Evolutionary conservation across 352 stramenopile species (phyloP), one percentile per base, ranked within the genome.

Genomic region (Blastocystis sp.): DNA sequence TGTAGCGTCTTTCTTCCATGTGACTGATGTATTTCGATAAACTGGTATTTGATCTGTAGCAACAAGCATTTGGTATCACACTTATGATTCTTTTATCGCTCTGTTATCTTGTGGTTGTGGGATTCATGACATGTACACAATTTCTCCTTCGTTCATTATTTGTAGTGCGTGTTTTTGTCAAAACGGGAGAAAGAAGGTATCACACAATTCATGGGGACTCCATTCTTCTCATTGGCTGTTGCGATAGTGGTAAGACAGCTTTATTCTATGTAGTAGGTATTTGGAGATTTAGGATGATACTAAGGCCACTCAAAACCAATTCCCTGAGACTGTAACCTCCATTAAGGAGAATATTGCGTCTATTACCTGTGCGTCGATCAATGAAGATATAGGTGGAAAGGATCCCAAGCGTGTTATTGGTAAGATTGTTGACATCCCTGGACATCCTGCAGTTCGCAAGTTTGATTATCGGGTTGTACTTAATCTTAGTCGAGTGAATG

Each of bases 201-300:
- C n/a, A 58, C 16, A 78, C 66, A 39, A 78, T 78, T 21, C 66
- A 54, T 54, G 66, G 66, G 14, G 35, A 78, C 27, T 57, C 66
- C 24, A 54, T 78, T 58, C 66, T 78, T 3, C 35, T 78, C 11
- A n/a, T 78, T 5, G 66, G 66, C 19, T 46, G 39, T 35, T 58
- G 66, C 66, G 66, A 35, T 27, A 78, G 66, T 0, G 66, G 66
- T 35, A 78, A 78, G 37, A 78, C 66, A 14, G 12, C 19, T 12
- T 24, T 78, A 14, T 78, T 78, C 37, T 78, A 78, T 54, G 7
- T 29, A 6, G 66, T 78, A 78, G 12, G 49, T 21, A 57, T 57
- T 57, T 12, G 12, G 21, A n/a, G n/a, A n/a, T 21, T 57, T 12
- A 57, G 49, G 49, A 57, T 57, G 12, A 57, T 21, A 12, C 49